Conservation (phyloP, 1,284 basidiomycete species). For the Cerioporus squamosus region DNA sequence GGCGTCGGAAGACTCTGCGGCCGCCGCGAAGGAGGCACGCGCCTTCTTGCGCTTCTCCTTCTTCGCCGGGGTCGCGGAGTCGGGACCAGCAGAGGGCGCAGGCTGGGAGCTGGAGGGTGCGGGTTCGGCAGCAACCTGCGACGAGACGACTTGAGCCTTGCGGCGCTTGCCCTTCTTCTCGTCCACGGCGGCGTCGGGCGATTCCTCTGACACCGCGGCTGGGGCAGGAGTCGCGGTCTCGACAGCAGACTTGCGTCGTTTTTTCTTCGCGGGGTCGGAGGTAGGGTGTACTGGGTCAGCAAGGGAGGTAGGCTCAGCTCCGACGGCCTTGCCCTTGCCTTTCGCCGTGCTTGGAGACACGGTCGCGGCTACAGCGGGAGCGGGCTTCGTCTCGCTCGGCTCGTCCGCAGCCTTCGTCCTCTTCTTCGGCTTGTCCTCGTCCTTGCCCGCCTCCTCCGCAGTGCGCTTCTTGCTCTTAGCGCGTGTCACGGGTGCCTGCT, state of each 20-base stretch:
- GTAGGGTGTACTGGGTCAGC: constrained; percentile 4
- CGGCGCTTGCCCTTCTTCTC: constrained; percentile 43
- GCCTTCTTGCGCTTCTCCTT: constrained; percentile 29
- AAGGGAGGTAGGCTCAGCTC: not conserved
- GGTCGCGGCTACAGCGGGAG: not conserved
- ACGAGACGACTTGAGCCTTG: constrained; percentile 9
- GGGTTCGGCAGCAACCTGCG: not conserved
- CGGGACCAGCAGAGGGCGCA: constrained; percentile 17
- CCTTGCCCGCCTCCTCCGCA: constrained; percentile 37
- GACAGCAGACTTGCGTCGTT: constrained; percentile 26
- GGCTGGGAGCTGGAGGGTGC: not conserved
- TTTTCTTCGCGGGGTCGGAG: constrained; percentile 26
- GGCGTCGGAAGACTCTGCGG: not conserved
- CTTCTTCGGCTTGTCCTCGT: constrained; percentile 40
- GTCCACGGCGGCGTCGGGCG: constrained; percentile 10
- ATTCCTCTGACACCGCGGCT: constrained; percentile 13
- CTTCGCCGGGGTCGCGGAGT: constrained; percentile 17
- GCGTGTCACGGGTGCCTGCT: constrained; percentile 1
- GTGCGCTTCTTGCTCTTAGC: constrained; percentile 47
- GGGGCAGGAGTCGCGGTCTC: constrained; percentile 1
- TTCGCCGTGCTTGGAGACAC: not conserved
- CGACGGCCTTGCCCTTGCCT: constrained; percentile 25
- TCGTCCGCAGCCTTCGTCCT: constrained; percentile 15
- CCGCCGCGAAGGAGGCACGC: constrained; percentile 12
- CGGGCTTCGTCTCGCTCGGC: constrained; percentile 27